Evolutionary conservation across 768 basidiomycete species (phyloP).

Genomic region (Pleurotus djamor): DNA sequence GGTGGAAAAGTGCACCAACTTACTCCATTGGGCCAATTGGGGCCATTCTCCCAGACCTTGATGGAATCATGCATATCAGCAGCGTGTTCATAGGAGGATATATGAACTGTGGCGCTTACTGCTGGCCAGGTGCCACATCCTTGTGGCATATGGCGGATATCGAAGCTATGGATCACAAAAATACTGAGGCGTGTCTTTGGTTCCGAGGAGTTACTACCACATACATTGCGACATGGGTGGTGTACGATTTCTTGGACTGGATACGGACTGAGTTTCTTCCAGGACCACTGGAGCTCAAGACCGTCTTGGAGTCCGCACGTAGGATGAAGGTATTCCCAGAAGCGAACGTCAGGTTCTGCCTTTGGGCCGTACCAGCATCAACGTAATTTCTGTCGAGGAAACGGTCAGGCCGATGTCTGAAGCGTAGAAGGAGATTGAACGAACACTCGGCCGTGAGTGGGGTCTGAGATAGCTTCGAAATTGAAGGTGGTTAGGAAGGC

Average conservation of each 20-base stretch:
- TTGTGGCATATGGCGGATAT: conserved; percentile 52
- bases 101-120: conserved; percentile 18
- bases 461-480: conserved; percentile 41
- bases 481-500: conserved; percentile 40
- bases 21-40: conserved; percentile 29
- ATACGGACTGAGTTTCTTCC: conserved; percentile 48
- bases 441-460: conserved; percentile 51
- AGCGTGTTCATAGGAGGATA: conserved; percentile 17
- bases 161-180: conserved; percentile 12
- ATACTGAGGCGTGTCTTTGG: neutral
- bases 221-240: conserved; percentile 33
- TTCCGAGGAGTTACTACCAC: conserved; percentile 7
- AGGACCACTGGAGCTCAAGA: conserved; percentile 35
- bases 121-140: conserved; percentile 57
- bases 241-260: conserved; percentile 30
- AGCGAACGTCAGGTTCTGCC: conserved; percentile 45
- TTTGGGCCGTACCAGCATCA: conserved; percentile 28
- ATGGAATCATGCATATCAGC: neutral
- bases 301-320: conserved; percentile 40
- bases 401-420: neutral
- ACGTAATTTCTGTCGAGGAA: conserved; percentile 6
- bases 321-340: conserved; percentile 40
- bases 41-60: conserved; percentile 22
- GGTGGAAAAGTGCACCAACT: neutral
- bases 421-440: neutral